Evolutionary conservation across 805 yeast species (phyloP).

Genomic region (Hanseniaspora guilliermondii): DNA sequence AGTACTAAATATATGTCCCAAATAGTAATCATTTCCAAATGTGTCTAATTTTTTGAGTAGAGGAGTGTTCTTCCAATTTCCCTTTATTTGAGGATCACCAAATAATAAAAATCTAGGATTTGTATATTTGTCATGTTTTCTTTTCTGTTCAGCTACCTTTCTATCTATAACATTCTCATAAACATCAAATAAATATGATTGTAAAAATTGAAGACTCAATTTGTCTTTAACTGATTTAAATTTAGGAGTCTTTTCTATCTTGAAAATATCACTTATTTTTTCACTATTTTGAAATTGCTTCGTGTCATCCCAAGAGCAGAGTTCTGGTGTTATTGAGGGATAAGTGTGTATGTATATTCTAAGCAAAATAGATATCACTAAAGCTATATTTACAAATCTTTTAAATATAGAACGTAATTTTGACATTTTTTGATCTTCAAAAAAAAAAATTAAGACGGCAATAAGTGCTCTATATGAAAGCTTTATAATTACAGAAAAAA

Average conservation of each 20-base stretch:
- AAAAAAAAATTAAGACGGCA: too few relatives aligned
- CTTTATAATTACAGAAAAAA: too few relatives aligned
- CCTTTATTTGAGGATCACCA: conserved; percentile 97
- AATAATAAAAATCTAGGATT: conserved; percentile 48
- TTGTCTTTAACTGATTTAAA: background rate
- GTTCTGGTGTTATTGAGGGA: conserved; percentile 45
- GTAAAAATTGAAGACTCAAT: conserved; percentile 20
- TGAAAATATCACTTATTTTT: conserved; percentile 18
- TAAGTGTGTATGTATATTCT: conserved; percentile 64
- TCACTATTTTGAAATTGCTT: conserved; percentile 15
- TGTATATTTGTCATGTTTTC: background rate
- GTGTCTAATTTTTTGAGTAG: conserved; percentile 68
- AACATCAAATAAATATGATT: conserved; percentile 23
- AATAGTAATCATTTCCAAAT: conserved; percentile 76
- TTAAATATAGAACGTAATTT: conserved; percentile 13
- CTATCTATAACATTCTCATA: conserved; percentile 10
- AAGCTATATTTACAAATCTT: conserved; percentile 18
- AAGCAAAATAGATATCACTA: conserved; percentile 32
- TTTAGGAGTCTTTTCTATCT: conserved; percentile 14
- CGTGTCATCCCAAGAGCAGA: conserved; percentile 46
- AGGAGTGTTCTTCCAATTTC: conserved; percentile 61
- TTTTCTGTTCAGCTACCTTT: conserved; percentile 15
- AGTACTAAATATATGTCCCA: conserved; percentile 67
- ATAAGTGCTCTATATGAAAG: too few relatives aligned
- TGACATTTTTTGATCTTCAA: too few relatives aligned